Evolutionary conservation across 2,329 filamentous ascomycete genomes (phyloP).

Genomic region (Cryphonectria naterciae): DNA sequence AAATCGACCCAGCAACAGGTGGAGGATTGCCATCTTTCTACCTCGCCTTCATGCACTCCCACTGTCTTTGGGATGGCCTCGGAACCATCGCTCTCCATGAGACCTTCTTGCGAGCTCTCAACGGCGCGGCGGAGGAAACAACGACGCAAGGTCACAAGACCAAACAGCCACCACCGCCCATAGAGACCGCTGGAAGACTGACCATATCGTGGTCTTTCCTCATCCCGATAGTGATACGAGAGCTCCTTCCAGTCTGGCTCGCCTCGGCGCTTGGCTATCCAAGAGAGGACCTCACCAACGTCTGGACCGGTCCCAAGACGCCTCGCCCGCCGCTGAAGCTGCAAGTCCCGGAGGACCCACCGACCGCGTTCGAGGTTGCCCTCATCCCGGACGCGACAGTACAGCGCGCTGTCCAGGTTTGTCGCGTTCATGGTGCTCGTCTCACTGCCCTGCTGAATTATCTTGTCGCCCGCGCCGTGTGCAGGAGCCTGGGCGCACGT

Average conservation of each 20-base stretch:
- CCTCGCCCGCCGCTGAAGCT: background rate
- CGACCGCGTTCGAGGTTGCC: background rate
- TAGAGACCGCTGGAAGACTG: background rate
- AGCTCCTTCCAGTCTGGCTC: background rate
- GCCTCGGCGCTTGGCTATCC: background rate
- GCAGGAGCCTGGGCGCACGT: background rate
- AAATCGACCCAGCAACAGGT: background rate
- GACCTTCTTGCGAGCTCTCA: background rate
- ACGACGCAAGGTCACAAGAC: background rate
- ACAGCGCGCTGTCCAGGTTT: background rate
- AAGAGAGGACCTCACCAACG: background rate
- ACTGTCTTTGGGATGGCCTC: background rate
- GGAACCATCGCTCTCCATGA: background rate
- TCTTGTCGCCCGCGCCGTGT: background rate
- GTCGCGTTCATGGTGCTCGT: background rate
- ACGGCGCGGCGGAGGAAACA: background rate
- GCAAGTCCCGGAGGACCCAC: background rate
- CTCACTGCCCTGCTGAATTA: background rate
- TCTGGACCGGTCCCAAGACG: background rate
- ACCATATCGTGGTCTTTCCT: conserved; percentile 4
- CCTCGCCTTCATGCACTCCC: conserved; percentile 1
- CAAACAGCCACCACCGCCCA: background rate
- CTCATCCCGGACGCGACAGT: background rate
- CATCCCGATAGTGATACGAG: background rate
- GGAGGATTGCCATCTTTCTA: background rate